Conservation (phyloP, 257 asterid genomes). For the Primulina eburnea region DNA sequence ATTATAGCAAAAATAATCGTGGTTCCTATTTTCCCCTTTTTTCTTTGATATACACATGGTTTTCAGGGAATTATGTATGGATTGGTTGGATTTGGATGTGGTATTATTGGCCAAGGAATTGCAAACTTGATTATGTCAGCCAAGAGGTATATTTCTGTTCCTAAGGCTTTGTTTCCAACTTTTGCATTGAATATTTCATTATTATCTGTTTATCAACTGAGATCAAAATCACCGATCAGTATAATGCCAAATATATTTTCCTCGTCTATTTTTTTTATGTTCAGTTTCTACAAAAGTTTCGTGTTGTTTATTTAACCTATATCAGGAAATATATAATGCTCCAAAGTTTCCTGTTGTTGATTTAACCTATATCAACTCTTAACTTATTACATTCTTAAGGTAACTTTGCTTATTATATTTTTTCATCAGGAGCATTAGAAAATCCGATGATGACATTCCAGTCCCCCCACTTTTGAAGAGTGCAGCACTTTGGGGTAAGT, state of each 20-base stretch:
- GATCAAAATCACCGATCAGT: not conserved
- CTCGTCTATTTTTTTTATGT: not conserved
- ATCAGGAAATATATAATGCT: not conserved
- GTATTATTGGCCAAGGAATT: slow-evolving; percentile 94
- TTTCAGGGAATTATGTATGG: slow-evolving; percentile 88
- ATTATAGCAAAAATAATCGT: not conserved
- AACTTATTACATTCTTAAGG: not conserved
- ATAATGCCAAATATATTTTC: not conserved
- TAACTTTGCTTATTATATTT: slow-evolving; percentile 15
- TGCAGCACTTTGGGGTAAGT: slow-evolving; percentile 92
- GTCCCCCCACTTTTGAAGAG: slow-evolving; percentile 94
- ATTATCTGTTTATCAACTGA: not conserved
- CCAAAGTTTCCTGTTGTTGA: not conserved
- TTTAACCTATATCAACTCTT: not conserved
- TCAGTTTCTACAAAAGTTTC: not conserved
- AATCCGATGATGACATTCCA: slow-evolving; percentile 88
- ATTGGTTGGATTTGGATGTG: slow-evolving; percentile 93
- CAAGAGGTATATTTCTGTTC: slow-evolving; percentile 58
- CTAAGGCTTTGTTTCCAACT: not conserved
- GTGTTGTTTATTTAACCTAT: not conserved
- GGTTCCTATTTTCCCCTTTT: not conserved
- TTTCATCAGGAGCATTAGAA: slow-evolving; percentile 63
- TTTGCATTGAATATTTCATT: slow-evolving; percentile 17
- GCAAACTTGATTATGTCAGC: slow-evolving; percentile 94
- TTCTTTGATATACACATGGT: slow-evolving; percentile 5